phyloP scores from a whole-genome alignment of 2,329 filamentous ascomycete species.

The Metarhizium album region DNA sequence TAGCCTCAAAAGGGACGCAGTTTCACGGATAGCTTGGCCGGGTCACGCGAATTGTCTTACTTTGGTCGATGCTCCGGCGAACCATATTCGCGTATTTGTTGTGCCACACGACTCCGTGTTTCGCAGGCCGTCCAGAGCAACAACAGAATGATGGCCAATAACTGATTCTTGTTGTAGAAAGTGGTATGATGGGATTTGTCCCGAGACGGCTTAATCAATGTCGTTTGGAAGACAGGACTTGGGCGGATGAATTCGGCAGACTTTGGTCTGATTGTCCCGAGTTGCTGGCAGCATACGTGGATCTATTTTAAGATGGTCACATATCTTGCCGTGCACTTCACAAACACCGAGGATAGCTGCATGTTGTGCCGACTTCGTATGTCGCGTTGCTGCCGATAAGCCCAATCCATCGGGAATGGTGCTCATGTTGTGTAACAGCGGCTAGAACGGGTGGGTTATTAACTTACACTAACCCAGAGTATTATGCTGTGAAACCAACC shows the following conservation, averaged over 20 bases:
- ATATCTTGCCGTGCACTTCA: not conserved
- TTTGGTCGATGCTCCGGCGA: not conserved
- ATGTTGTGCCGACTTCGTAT: not conserved
- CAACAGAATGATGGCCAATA: not conserved
- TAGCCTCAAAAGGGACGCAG: not conserved
- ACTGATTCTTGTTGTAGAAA: too few relatives aligned
- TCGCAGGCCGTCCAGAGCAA: not conserved
- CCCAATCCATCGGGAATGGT: not conserved
- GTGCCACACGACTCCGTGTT: not conserved
- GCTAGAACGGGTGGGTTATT: constrained; percentile 1
- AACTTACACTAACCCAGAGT: not conserved
- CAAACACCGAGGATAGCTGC: not conserved
- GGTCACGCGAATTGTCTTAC: constrained; percentile 4
- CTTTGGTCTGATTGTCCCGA: too few relatives aligned
- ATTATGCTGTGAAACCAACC: constrained; percentile 1
- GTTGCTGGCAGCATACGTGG: not conserved
- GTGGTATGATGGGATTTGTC: too few relatives aligned
- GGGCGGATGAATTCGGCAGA: too few relatives aligned
- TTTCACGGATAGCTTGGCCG: not conserved
- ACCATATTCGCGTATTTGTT: not conserved
- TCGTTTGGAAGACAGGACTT: too few relatives aligned
- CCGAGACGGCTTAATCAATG: too few relatives aligned
- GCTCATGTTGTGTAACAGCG: constrained; percentile 3
- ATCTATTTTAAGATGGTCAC: not conserved
- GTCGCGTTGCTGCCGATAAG: not conserved